Base-by-base conservation (phyloP, 257 asterid genomes). In the Coffea eugenioides region DNA sequence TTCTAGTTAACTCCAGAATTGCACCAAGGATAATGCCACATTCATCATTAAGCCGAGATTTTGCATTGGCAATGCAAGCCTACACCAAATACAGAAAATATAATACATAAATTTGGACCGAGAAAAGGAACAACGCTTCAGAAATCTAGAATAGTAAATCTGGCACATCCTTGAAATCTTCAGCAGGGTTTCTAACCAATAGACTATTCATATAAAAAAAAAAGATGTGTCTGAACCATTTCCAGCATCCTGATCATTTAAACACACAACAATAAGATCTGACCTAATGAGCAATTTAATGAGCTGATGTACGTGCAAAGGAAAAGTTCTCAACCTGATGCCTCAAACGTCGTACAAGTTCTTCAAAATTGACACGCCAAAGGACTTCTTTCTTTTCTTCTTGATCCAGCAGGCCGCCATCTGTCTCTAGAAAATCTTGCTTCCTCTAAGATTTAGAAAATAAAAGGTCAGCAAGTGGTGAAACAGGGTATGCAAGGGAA, bases 281-380 rank as follows among this genome's bases (percentile, higher is more conserved):
- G 57, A 59, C 64, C 25, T 39, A 11, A 9, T 20, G 12, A 57
- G 5, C 79, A 75, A 56, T n/a, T 21, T n/a, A 39, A 59, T 18
- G 64, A 13, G 43, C 25, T 4, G 25, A 59, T 59, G 45, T 23
- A 75, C n/a, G 21, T 6, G 20, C 31, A 74, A 65, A 73, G 48
- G 39, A 36, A 34, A 51, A 46, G 0, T 41, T 68, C 62, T 79
- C 57, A 81, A 95, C 99, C 97, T 94, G 92, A 80, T 88, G 85
- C 83, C 94, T 86, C 79, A 91, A 80, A 72, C 90, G 89, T 56
- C 85, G 88, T 71, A 91, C 71, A 88, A 94, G 83, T 87, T 96
- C 99, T 81, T 94, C 97, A 80, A 84, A 87, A 80, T 96, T 96
- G 71, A 90, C 98, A 78, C 97, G 97, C 99, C 98, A 96, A 82